phyloP scores from a whole-genome alignment of 2,329 filamentous ascomycete genomes.

The Aspergillus floridensis region DNA sequence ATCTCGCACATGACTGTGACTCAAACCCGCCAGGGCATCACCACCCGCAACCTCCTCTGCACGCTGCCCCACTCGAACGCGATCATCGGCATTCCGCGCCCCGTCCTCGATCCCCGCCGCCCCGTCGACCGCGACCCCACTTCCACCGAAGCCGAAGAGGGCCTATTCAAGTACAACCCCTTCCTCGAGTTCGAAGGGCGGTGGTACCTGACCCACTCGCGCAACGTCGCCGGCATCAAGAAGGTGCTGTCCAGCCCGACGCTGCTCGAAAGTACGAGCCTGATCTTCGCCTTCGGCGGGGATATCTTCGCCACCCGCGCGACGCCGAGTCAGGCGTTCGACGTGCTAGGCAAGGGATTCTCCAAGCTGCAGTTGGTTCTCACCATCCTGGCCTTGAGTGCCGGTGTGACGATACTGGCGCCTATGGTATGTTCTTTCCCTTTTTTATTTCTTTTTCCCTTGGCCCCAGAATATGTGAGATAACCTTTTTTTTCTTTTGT shows the following conservation, averaged over 20 bases:
- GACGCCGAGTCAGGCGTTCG: slow-evolving; percentile 85
- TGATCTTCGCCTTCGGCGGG: slow-evolving; percentile 79
- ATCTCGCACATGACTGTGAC: slow-evolving; percentile 79
- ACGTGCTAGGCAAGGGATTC: slow-evolving; percentile 89
- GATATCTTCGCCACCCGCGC: slow-evolving; percentile 87
- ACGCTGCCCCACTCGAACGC: slow-evolving; percentile 70
- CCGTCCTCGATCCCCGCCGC: slow-evolving; percentile 78
- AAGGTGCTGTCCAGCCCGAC: slow-evolving; percentile 73
- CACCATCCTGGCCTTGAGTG: slow-evolving; percentile 76
- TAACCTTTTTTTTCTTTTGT: background rate
- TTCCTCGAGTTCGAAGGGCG: slow-evolving; percentile 80
- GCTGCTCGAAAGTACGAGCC: slow-evolving; percentile 83
- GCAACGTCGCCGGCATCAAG: slow-evolving; percentile 74
- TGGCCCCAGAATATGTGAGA: background rate
- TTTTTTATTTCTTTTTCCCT: background rate
- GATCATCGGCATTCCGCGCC: slow-evolving; percentile 75
- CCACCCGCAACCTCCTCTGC: slow-evolving; percentile 75
- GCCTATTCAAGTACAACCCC: slow-evolving; percentile 72
- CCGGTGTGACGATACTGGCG: slow-evolving; percentile 73
- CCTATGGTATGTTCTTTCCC: slow-evolving; percentile 68
- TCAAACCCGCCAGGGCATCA: slow-evolving; percentile 88
- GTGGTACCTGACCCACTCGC: slow-evolving; percentile 74
- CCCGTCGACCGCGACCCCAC: slow-evolving; percentile 82
- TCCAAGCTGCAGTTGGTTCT: slow-evolving; percentile 81
- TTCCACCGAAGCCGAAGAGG: slow-evolving; percentile 76